A percentile compares a stretch with the other conserved stretches of the same genome.
Conservation (phyloP, 2,329 filamentous ascomycete species). For the Emergomyces pasteurianus region DNA sequence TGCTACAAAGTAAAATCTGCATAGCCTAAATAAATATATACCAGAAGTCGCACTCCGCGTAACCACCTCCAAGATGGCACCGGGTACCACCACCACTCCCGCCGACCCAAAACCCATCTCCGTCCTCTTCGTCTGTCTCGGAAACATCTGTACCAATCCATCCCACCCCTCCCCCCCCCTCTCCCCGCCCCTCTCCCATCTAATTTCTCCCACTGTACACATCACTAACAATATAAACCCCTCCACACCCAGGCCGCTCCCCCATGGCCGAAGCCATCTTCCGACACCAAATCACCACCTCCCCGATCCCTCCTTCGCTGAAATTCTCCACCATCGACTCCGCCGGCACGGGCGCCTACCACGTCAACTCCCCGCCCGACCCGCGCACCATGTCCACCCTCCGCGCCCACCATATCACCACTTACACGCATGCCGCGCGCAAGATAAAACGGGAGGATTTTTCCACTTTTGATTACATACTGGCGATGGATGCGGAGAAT, state of each 20-base stretch:
- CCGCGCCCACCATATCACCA: slow-evolving; percentile 57
- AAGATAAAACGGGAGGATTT: slow-evolving; percentile 66
- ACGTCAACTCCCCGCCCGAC: slow-evolving; percentile 65
- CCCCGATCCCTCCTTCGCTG: slow-evolving; percentile 45
- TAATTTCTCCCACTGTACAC: neutral
- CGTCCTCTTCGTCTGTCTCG: slow-evolving; percentile 89
- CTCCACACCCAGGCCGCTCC: slow-evolving; percentile 45
- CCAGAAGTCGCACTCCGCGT: neutral
- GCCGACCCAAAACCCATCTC: slow-evolving; percentile 37
- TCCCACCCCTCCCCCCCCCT: too few species aligned
- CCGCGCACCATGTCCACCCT: slow-evolving; percentile 73
- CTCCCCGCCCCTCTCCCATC: slow-evolving; percentile 5
- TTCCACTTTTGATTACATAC: slow-evolving; percentile 75
- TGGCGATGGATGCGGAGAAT: slow-evolving; percentile 88
- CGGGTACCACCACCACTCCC: neutral
- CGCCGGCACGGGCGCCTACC: slow-evolving; percentile 83
- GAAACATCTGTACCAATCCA: slow-evolving; percentile 82
- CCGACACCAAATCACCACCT: slow-evolving; percentile 50
- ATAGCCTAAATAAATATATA: neutral
- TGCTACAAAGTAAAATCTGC: neutral
- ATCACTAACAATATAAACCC: neutral
- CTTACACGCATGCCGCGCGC: slow-evolving; percentile 66
- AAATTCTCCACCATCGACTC: slow-evolving; percentile 64
- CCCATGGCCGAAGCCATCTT: slow-evolving; percentile 97
- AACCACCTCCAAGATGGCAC: neutral